These are phyloP conservation scores for Trametes villosa DNA, from an alignment of 768 basidiomycete species.

Conservation along the genomic window DNA sequence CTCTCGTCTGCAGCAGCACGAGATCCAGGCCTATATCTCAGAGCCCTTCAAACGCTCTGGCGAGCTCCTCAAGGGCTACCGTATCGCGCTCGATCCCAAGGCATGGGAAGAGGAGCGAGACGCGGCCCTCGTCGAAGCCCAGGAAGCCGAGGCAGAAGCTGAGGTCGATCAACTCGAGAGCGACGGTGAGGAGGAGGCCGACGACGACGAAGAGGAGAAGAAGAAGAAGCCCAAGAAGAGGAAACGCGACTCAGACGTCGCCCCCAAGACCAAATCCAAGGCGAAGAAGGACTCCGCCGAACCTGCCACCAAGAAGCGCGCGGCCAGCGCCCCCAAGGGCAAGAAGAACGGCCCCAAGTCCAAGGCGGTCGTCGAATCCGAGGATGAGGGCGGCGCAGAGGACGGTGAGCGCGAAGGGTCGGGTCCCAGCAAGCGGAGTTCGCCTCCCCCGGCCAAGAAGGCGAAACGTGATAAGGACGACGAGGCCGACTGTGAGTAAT, in stretches of 20 bases:
- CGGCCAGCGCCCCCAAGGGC: conserved; percentile 40
- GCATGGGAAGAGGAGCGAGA: conserved; percentile 62
- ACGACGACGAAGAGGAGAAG: conserved; percentile 48
- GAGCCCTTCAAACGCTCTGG: conserved; percentile 77
- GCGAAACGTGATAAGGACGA: conserved; percentile 62
- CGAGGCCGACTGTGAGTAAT: conserved; percentile 58
- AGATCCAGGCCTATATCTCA: conserved; percentile 83
- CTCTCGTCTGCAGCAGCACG: conserved; percentile 71
- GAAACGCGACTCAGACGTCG: conserved; percentile 64
- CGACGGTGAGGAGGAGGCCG: conserved; percentile 55
- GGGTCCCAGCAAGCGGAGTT: conserved; percentile 55
- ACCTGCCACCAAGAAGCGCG: conserved; percentile 43
- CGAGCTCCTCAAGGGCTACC: conserved; percentile 78
- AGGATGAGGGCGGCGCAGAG: conserved; percentile 49
- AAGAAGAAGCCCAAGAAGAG: conserved; percentile 57
- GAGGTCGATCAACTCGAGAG: conserved; percentile 70
- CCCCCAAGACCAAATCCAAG: conserved; percentile 48
- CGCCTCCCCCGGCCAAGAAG: conserved; percentile 70
- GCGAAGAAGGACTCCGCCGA: conserved; percentile 48
- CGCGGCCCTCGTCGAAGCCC: conserved; percentile 37
- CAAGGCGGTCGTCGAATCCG: conserved; percentile 67
- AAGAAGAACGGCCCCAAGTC: conserved; percentile 66
- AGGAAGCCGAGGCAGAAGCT: conserved; percentile 56
- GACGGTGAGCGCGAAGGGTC: conserved; percentile 43
- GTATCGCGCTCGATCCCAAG: conserved; percentile 72